Evolutionary conservation across 129 eudicot genomes (phyloP).

Genomic region (Chrysanthemum makinoi): DNA sequence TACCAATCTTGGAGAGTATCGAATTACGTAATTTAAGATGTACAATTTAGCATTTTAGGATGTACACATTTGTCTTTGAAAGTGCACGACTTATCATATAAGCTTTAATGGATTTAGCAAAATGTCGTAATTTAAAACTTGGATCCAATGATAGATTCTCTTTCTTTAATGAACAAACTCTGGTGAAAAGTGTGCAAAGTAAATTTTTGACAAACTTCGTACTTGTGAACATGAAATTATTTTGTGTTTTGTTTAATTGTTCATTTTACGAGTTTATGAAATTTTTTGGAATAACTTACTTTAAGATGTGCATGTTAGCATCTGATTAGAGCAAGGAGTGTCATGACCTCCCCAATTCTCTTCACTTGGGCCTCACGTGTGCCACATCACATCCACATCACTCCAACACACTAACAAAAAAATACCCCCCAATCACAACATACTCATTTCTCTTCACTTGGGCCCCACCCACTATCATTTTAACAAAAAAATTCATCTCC

Average conservation of each 20-base stretch:
- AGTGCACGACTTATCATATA: constrained; percentile 1
- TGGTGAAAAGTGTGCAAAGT: neutral
- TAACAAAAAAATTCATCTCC: no score
- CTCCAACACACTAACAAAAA: no score
- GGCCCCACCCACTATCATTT: no score
- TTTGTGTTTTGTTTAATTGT: no score
- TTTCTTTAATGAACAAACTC: constrained; percentile 7
- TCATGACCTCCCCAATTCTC: no score
- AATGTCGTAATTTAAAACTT: constrained; percentile 3
- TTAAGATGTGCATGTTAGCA: neutral
- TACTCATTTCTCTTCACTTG: no score
- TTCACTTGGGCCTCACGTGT: no score
- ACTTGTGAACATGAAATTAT: neutral
- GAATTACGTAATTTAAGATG: neutral
- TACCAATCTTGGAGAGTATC: neutral
- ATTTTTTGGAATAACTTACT: neutral
- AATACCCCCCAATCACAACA: no score
- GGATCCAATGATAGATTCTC: constrained; percentile 18
- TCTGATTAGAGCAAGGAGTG: no score
- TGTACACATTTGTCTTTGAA: neutral
- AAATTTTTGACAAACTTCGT: neutral
- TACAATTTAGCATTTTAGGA: neutral
- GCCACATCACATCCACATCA: no score
- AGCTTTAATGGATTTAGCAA: constrained; percentile 1
- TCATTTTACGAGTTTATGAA: neutral